Base-by-base conservation (phyloP, 257 asterid genomes). In the Phtheirospermum japonicum region DNA sequence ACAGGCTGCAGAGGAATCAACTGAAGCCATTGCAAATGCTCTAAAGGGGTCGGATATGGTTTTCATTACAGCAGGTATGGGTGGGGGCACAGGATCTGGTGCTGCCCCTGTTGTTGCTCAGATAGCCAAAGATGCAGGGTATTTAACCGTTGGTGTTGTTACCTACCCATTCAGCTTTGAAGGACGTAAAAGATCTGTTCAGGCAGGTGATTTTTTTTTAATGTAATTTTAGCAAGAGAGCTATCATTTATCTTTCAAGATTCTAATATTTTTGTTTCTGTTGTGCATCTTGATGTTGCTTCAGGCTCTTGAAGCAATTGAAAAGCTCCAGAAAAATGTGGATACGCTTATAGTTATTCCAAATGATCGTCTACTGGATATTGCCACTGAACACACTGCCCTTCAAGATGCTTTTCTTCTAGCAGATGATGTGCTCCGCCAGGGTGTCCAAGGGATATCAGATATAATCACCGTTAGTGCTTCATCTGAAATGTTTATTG, bases 31-130 rank as follows among this genome's bases (percentile, higher is more conserved):
- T 63, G 82, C 86, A 63, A 80, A 66, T 78, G 77, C 95, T 49
- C 88, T 85, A 9, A 88, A 76, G 73, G 95, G 96, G 65, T 88
- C 96, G 11, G 96, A 88, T 72, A 82, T 88, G 95, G 96, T 88
- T 60, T 88, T 88, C 67, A 82, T 88, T 76, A 85, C 96, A 26
- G 96, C 96, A 6, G 96, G 96, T 43, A 88, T 88, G 96, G 96
- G 96, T 46, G 96, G 96, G 40, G 96, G 96, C 65, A 88, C 96
- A 7, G 96, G 96, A 56, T 88, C 96, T 59, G 96, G 95, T 75
- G 96, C 96, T 69, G 96, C 96, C 37, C 90, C 95, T 58, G 75
- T 88, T 39, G 96, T 86, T 71, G 92, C 96, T 23, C 84, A 83
- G 70, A 83, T 86, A 69, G 79, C 96, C 0, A 86, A 79, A 64